Percentiles rank a stretch among this genome's conserved stretches.
phyloP scores from a whole-genome alignment of 768 basidiomycete species.

The Boletus eberwhitei region DNA sequence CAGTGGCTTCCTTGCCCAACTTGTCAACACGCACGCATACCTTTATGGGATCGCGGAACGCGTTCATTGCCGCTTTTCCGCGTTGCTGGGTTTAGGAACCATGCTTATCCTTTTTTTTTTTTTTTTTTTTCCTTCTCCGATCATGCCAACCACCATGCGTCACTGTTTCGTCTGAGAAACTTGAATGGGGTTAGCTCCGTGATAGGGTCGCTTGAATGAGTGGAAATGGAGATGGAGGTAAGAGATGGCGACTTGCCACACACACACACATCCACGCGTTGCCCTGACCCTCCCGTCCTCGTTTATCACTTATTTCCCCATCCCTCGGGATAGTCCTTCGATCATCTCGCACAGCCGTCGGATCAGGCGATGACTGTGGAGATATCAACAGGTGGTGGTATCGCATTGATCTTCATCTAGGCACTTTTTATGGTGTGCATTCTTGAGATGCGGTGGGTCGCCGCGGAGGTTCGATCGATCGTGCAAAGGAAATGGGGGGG shows the following conservation, averaged over 20 bases:
- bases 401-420: slow-evolving; percentile 3
- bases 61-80: slow-evolving; percentile 25
- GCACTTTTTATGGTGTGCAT: not conserved
- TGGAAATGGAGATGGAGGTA: slow-evolving; percentile 1
- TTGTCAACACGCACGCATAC: not conserved
- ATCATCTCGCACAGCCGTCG: slow-evolving; percentile 7
- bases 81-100: slow-evolving; percentile 5
- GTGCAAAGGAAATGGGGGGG: not conserved
- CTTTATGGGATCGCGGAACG: slow-evolving; percentile 21
- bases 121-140: slow-evolving; percentile 7
- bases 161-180: slow-evolving; percentile 8
- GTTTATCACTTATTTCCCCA: not conserved
- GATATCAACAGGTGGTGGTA: not conserved
- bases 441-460: slow-evolving; percentile 1
- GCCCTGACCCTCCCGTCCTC: not conserved
- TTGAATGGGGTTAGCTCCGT: slow-evolving; percentile 14
- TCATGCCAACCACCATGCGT: slow-evolving; percentile 18
- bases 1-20: slow-evolving; percentile 3
- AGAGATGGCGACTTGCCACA: slow-evolving; percentile 6
- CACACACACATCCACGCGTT: slow-evolving; percentile 3
- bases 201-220: slow-evolving; percentile 9
- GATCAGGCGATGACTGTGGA: slow-evolving; percentile 6
- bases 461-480: slow-evolving; percentile 17
- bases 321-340: slow-evolving; percentile 1
- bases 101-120: not conserved